phyloP scores from a whole-genome alignment of 164 flowering plant species.

The Berberis thunbergii region DNA sequence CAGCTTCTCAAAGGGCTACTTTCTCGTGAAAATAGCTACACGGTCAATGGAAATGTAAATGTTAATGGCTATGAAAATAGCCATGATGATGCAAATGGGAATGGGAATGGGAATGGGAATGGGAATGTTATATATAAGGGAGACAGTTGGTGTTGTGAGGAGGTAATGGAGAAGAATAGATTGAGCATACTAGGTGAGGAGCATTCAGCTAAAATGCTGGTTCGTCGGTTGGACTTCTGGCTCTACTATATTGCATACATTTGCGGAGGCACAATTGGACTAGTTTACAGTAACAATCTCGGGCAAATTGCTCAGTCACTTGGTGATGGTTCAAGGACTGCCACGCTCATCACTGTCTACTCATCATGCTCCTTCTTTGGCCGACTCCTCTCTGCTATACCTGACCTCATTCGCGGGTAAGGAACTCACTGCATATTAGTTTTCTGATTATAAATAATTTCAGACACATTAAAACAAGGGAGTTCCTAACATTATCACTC shows the following conservation, averaged over 20 bases:
- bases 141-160: conserved; percentile 27
- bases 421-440: conserved; percentile 14
- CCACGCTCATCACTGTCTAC: conserved; percentile 58
- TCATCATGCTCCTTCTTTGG: conserved; percentile 96
- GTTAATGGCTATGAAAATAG: neutral
- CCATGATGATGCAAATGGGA: no score
- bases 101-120: conserved; percentile 6
- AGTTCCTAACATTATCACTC: no score
- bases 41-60: neutral
- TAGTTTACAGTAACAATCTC: conserved; percentile 87
- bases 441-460: neutral
- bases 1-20: conserved; percentile 66
- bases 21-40: conserved; percentile 17
- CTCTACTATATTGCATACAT: conserved; percentile 73
- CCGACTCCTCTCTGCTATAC: conserved; percentile 80
- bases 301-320: conserved; percentile 92
- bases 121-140: conserved; percentile 6
- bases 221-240: conserved; percentile 80
- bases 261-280: conserved; percentile 96
- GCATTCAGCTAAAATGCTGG: conserved; percentile 42
- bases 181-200: conserved; percentile 78
- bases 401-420: conserved; percentile 80
- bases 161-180: conserved; percentile 28
- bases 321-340: conserved; percentile 36
- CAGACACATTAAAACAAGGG: neutral